phyloP scores from a whole-genome alignment of 1,284 basidiomycete species.

The Erythrobasidium hasegawianum region DNA sequence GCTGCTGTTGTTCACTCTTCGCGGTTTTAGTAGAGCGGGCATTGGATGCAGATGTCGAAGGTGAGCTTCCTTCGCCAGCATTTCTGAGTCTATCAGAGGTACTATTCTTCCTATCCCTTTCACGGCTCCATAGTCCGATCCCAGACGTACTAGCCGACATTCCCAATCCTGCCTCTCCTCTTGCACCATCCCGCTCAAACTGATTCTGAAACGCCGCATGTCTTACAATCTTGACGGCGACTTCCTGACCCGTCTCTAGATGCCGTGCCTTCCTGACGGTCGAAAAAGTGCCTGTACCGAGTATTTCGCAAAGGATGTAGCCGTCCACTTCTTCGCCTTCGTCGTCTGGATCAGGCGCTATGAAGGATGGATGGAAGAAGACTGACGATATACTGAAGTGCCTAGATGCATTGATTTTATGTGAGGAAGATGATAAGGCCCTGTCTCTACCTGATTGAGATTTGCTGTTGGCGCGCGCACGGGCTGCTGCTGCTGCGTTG shows the following conservation, averaged over 20 bases:
- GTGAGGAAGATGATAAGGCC: too few relatives aligned
- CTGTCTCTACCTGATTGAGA: slow-evolving; percentile 5
- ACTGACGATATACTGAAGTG: slow-evolving; percentile 4
- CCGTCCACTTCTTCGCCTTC: slow-evolving; percentile 45
- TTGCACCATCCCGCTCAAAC: not conserved
- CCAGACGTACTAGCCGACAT: not conserved
- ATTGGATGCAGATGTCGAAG: not conserved
- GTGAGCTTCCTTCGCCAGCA: not conserved
- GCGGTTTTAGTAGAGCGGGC: not conserved
- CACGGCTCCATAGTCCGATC: not conserved
- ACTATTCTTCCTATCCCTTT: not conserved
- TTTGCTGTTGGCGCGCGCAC: not conserved
- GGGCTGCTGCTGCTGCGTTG: not conserved
- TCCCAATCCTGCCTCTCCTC: not conserved
- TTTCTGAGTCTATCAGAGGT: not conserved
- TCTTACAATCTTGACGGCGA: slow-evolving; percentile 75
- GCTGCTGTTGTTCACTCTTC: not conserved
- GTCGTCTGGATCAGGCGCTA: slow-evolving; percentile 39
- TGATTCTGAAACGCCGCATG: slow-evolving; percentile 49
- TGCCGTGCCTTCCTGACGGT: slow-evolving; percentile 66
- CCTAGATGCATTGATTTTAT: not conserved
- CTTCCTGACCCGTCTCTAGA: slow-evolving; percentile 61
- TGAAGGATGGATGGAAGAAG: not conserved
- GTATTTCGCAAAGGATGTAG: slow-evolving; percentile 70
- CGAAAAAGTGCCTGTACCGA: slow-evolving; percentile 84